phyloP scores from a whole-genome alignment of 495 filamentous ascomycete genomes.

The Aspergillus funiculosus region DNA sequence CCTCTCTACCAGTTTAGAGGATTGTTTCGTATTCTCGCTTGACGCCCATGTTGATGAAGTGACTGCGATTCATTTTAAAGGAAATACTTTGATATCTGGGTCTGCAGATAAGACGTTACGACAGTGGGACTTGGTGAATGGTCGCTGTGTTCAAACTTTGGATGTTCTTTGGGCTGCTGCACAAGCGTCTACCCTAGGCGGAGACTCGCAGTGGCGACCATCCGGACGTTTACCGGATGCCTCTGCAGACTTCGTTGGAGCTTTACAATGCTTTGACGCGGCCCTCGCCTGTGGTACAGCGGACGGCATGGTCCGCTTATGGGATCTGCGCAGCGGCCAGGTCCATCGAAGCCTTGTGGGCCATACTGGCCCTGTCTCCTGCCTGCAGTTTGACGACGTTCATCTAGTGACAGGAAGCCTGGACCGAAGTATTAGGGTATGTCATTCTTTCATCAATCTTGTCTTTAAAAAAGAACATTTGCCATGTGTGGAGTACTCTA shows the following conservation, averaged over 20 bases:
- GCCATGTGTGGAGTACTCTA: slow-evolving; percentile 7
- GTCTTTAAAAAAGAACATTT: not conserved
- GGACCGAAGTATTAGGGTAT: slow-evolving; percentile 90
- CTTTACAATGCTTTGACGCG: slow-evolving; percentile 93
- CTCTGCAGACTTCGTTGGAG: slow-evolving; percentile 87
- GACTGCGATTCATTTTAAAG: slow-evolving; percentile 84
- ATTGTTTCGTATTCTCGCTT: slow-evolving; percentile 81
- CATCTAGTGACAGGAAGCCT: slow-evolving; percentile 91
- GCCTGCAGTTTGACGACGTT: slow-evolving; percentile 92
- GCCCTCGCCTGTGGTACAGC: slow-evolving; percentile 97
- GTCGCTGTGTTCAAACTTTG: slow-evolving; percentile 92
- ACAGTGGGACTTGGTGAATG: slow-evolving; percentile 95
- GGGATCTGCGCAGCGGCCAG: slow-evolving; percentile 94
- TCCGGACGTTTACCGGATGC: slow-evolving; percentile 56
- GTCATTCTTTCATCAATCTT: slow-evolving; percentile 24
- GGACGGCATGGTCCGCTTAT: slow-evolving; percentile 94
- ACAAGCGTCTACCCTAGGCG: slow-evolving; percentile 70
- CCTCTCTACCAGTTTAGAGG: slow-evolving; percentile 67
- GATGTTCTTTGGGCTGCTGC: slow-evolving; percentile 99
- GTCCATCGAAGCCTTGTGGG: slow-evolving; percentile 94
- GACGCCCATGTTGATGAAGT: slow-evolving; percentile 91
- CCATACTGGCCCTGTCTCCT: slow-evolving; percentile 92
- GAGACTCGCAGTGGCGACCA: slow-evolving; percentile 49
- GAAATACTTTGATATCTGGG: slow-evolving; percentile 85
- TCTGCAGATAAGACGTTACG: slow-evolving; percentile 95